A percentile compares a stretch with the other conserved stretches of the same genome.
These are phyloP conservation scores for Bipolaris cookei DNA, from an alignment of 2,329 filamentous ascomycete species.

Conservation along the genomic window DNA sequence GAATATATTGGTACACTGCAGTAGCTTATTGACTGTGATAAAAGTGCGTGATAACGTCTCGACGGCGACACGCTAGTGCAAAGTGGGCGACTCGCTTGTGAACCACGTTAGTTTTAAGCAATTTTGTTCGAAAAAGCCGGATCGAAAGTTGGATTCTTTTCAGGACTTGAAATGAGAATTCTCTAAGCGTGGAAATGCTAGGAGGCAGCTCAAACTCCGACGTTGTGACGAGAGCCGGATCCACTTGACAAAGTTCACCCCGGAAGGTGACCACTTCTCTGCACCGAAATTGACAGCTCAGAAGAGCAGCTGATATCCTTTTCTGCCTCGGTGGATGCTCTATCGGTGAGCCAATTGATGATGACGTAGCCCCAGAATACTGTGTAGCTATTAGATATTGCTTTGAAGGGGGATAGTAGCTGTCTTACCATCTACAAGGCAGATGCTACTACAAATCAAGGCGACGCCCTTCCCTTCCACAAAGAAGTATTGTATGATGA, in stretches of 20 bases:
- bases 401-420: neutral
- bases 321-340: neutral
- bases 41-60: no score
- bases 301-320: neutral
- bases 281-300: neutral
- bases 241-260: neutral
- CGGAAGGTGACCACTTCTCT: neutral
- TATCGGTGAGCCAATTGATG: neutral
- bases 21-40: no score
- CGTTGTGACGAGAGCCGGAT: neutral
- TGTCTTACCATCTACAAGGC: conserved; percentile 47
- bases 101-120: neutral
- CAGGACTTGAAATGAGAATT: neutral
- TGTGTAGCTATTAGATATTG: neutral
- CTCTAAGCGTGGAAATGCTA: neutral
- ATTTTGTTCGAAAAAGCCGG: neutral
- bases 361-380: neutral
- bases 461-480: conserved; percentile 40
- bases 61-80: no score
- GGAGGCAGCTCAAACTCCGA: neutral
- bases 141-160: neutral
- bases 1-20: no score
- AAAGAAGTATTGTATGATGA: conserved; percentile 36
- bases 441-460: conserved; percentile 47
- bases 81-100: no score